These are phyloP conservation scores for Heritiera littoralis DNA, from an alignment of 345 rosid species.

Conservation along the genomic window DNA sequence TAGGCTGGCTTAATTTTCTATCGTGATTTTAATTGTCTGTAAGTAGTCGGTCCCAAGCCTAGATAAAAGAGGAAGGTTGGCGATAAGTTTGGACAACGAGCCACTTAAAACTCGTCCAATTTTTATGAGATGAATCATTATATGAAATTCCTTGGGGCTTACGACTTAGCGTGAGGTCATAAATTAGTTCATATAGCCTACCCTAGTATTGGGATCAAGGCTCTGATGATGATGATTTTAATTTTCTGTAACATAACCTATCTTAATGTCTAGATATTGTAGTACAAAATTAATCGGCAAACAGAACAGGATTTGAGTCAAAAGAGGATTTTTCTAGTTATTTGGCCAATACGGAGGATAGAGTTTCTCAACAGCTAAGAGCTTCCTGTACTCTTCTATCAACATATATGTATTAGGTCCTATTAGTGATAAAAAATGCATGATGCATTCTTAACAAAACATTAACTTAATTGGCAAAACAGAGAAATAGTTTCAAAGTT, in stretches of 20 bases:
- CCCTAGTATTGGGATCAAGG: too few species aligned
- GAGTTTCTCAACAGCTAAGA: background rate
- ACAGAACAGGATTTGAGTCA: conserved; percentile 5
- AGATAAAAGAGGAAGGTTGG: too few species aligned
- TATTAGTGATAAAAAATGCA: conserved; percentile 1
- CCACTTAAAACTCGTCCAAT: too few species aligned
- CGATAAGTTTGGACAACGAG: too few species aligned
- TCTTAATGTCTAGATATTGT: background rate
- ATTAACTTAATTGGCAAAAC: background rate
- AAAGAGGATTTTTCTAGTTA: background rate
- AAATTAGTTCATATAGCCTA: too few species aligned
- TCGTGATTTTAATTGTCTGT: background rate
- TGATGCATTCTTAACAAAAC: background rate
- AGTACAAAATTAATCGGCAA: background rate
- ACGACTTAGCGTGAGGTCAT: too few species aligned
- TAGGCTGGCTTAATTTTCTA: background rate
- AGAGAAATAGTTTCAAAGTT: conserved; percentile 2
- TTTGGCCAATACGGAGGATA: background rate
- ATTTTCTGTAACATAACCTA: background rate
- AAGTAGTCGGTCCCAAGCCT: too few species aligned
- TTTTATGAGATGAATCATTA: too few species aligned
- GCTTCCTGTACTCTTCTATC: background rate
- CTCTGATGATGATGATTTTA: background rate
- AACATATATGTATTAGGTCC: background rate
- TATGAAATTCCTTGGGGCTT: too few species aligned